Conservation (phyloP, 805 yeast species). For the Saccharomyces cerevisiae region DNA sequence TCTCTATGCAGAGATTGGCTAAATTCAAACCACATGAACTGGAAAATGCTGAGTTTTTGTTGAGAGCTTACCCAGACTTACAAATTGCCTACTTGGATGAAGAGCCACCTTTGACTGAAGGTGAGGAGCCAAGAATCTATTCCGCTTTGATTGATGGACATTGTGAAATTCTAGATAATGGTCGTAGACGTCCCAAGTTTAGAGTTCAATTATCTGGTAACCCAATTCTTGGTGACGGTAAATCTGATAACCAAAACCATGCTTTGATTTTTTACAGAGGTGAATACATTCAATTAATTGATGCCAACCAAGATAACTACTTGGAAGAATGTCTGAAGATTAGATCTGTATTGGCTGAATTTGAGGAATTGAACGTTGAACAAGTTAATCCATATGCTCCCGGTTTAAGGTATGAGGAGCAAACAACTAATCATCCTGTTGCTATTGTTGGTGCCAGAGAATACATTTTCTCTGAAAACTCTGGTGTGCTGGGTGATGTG, state of each 20-base stretch:
- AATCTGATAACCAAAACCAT: conserved; percentile 81
- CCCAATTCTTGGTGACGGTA: conserved; percentile 83
- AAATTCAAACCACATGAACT: conserved; percentile 65
- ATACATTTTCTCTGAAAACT: conserved; percentile 77
- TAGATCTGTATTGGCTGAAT: conserved; percentile 73
- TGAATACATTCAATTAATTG: conserved; percentile 75
- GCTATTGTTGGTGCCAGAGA: conserved; percentile 86
- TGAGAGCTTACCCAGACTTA: conserved; percentile 77
- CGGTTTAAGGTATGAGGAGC: conserved; percentile 50
- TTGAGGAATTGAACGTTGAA: conserved; percentile 68
- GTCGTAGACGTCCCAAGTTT: conserved; percentile 68
- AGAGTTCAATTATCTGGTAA: conserved; percentile 75
- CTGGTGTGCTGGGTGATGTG: conserved; percentile 80
- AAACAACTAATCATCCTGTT: conserved; percentile 51
- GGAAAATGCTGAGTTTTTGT: conserved; percentile 71
- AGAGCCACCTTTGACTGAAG: conserved; percentile 68
- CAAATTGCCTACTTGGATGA: conserved; percentile 92
- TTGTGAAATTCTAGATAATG: conserved; percentile 62
- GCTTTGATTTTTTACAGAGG: conserved; percentile 74
- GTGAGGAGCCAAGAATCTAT: conserved; percentile 63
- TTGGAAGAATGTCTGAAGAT: conserved; percentile 79
- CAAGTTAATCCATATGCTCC: conserved; percentile 80
- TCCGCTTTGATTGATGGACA: conserved; percentile 77
- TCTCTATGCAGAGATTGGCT: conserved; percentile 79
- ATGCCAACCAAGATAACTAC: conserved; percentile 82